phyloP scores from a whole-genome alignment of 1,139 yeast species.

The Magnusiomyces fungicola region DNA sequence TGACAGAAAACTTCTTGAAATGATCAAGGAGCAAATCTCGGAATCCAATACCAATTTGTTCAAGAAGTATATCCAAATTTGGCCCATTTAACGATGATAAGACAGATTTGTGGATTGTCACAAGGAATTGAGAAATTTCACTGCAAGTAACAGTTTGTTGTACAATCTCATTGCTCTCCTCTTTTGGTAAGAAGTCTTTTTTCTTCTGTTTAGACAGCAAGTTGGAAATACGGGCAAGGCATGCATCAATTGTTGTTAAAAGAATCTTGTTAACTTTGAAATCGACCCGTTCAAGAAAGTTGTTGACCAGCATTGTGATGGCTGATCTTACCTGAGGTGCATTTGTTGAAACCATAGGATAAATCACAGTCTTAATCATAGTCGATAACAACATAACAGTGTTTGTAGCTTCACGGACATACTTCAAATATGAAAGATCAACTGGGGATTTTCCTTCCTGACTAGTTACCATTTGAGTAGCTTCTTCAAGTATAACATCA shows the following conservation, averaged over 20 bases:
- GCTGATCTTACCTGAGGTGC: slow-evolving; percentile 43
- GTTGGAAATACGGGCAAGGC: slow-evolving; percentile 24
- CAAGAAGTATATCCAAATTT: slow-evolving; percentile 48
- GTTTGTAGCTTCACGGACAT: slow-evolving; percentile 52
- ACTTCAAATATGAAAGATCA: slow-evolving; percentile 43
- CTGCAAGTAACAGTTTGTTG: slow-evolving; percentile 56
- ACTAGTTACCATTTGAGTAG: slow-evolving; percentile 40
- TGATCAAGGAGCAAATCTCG: slow-evolving; percentile 61
- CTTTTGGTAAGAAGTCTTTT: slow-evolving; percentile 50
- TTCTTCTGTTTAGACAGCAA: slow-evolving; percentile 55
- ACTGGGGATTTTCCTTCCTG: slow-evolving; percentile 35
- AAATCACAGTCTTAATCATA: slow-evolving; percentile 59
- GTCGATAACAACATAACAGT: slow-evolving; percentile 63
- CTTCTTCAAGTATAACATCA: slow-evolving; percentile 66
- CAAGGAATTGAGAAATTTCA: slow-evolving; percentile 49
- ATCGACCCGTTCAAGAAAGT: slow-evolving; percentile 62
- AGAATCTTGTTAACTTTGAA: slow-evolving; percentile 59
- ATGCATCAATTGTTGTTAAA: slow-evolving; percentile 47
- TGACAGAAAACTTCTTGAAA: slow-evolving; percentile 67
- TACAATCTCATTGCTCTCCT: slow-evolving; percentile 35
- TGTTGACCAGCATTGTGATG: slow-evolving; percentile 59
- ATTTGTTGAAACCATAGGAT: slow-evolving; percentile 59
- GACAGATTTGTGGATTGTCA: slow-evolving; percentile 32
- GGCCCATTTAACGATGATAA: slow-evolving; percentile 41
- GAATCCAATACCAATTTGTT: slow-evolving; percentile 54